Percentiles rank a stretch among this genome's conserved stretches.
Conservation (phyloP, 257 asterid genomes). For the Linaria vulgaris region DNA sequence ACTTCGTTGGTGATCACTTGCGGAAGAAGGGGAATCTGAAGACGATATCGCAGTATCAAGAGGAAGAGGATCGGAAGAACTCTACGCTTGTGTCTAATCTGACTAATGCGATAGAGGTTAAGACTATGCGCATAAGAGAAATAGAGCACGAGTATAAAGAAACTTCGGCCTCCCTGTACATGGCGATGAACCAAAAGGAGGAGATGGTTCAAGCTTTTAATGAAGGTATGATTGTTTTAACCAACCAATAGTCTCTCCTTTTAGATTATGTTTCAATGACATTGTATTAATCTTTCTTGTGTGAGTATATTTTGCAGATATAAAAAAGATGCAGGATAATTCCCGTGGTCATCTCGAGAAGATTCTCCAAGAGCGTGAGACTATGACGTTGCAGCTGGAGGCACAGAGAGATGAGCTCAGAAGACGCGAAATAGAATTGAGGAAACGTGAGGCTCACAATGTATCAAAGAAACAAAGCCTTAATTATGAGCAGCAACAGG, state of each 20-base stretch:
- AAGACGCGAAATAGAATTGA: slow-evolving; percentile 36
- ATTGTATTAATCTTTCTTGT: slow-evolving; percentile 12
- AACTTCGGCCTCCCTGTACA: slow-evolving; percentile 31
- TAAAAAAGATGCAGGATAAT: slow-evolving; percentile 34
- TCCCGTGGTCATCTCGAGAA: slow-evolving; percentile 28
- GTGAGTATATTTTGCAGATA: slow-evolving; percentile 28
- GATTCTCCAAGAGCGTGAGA: slow-evolving; percentile 32
- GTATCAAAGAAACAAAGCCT: slow-evolving; percentile 33
- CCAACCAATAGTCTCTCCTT: background rate
- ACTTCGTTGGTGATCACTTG: slow-evolving; percentile 33
- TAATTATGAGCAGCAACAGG: slow-evolving; percentile 39
- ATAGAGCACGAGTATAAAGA: slow-evolving; percentile 48
- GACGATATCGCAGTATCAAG: slow-evolving; percentile 33
- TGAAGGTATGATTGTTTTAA: slow-evolving; percentile 38
- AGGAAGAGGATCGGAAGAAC: slow-evolving; percentile 38
- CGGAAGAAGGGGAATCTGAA: slow-evolving; percentile 35
- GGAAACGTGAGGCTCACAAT: slow-evolving; percentile 47
- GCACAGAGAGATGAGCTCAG: slow-evolving; percentile 32
- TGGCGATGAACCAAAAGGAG: slow-evolving; percentile 36
- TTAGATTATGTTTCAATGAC: background rate
- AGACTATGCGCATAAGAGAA: slow-evolving; percentile 30
- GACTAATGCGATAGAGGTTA: slow-evolving; percentile 30
- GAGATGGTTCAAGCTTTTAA: slow-evolving; percentile 37
- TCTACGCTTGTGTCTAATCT: slow-evolving; percentile 32
- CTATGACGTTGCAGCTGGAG: slow-evolving; percentile 29